Evolutionary conservation across 345 rosid species (phyloP).

Genomic region (Sisymbrium irio): DNA sequence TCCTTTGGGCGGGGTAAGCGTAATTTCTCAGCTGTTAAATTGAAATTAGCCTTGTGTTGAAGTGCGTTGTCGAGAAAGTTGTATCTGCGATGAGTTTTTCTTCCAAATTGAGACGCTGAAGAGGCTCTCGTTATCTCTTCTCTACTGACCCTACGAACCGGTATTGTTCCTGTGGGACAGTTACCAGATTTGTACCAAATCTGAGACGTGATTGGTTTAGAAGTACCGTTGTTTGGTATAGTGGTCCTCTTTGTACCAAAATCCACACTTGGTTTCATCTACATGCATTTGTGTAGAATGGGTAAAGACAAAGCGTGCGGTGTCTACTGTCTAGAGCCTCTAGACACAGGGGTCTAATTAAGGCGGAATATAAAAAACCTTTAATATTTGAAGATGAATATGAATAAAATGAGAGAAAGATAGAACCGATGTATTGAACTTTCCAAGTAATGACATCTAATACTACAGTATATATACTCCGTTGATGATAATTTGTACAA

Average conservation of each 20-base stretch:
- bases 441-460: too few relatives aligned
- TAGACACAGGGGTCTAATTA: too few relatives aligned
- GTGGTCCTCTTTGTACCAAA: background rate
- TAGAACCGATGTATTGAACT: background rate
- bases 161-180: constrained; percentile 51
- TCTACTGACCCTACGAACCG: constrained; percentile 41
- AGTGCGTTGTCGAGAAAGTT: constrained; percentile 2
- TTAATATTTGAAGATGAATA: too few relatives aligned
- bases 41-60: background rate
- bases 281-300: constrained; percentile 9
- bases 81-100: constrained; percentile 19
- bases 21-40: too few relatives aligned
- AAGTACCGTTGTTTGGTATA: constrained; percentile 1
- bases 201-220: too few relatives aligned
- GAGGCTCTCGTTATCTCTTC: constrained; percentile 44
- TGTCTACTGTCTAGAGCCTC: background rate
- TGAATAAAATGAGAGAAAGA: background rate
- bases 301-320: background rate
- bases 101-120: constrained; percentile 34
- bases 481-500: too few relatives aligned
- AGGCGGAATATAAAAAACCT: too few relatives aligned
- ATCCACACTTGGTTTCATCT: constrained; percentile 45
- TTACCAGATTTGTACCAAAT: constrained; percentile 50
- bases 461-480: too few relatives aligned
- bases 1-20: background rate